These are phyloP conservation scores for Pyrenophora graminea DNA, from an alignment of 2,329 filamentous ascomycete genomes.

Conservation along the genomic window DNA sequence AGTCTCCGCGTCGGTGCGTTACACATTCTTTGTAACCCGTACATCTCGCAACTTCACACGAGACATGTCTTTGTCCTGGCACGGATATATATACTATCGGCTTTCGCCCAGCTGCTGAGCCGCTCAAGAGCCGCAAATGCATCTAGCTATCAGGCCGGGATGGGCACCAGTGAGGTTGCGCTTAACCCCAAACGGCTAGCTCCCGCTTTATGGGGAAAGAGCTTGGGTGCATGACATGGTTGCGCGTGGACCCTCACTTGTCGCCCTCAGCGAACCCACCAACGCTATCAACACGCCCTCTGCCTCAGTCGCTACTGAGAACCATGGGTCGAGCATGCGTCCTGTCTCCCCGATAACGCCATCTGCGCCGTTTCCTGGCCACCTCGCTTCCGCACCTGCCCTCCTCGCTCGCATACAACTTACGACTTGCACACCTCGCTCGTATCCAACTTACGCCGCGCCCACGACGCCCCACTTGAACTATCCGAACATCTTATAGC, in stretches of 20 bases:
- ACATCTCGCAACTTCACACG: background rate
- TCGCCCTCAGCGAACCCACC: slow-evolving; percentile 5
- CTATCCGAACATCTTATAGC: background rate
- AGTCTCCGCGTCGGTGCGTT: too few relatives aligned
- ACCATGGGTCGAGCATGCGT: slow-evolving; percentile 33
- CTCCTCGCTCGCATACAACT: slow-evolving; percentile 3
- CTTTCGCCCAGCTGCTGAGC: too few relatives aligned
- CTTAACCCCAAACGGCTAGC: slow-evolving; percentile 15
- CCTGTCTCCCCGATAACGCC: slow-evolving; percentile 9
- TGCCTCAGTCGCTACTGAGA: slow-evolving; percentile 19
- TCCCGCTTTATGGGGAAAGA: slow-evolving; percentile 21
- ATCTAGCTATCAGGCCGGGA: background rate
- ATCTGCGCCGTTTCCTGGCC: slow-evolving; percentile 21
- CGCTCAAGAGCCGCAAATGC: background rate
- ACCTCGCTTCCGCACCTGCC: slow-evolving; percentile 6
- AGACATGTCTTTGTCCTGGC: too few relatives aligned
- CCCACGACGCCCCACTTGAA: slow-evolving; percentile 19
- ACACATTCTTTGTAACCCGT: too few relatives aligned
- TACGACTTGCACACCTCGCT: slow-evolving; percentile 6
- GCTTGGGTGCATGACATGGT: slow-evolving; percentile 25
- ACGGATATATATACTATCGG: too few relatives aligned
- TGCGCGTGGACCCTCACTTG: slow-evolving; percentile 14
- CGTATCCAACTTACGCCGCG: slow-evolving; percentile 11
- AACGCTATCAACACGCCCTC: slow-evolving; percentile 5
- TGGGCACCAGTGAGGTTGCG: background rate